Percentiles rank a stretch among this genome's conserved stretches.
phyloP scores from a whole-genome alignment of 2,329 filamentous ascomycete species.

The Fusarium sp. region DNA sequence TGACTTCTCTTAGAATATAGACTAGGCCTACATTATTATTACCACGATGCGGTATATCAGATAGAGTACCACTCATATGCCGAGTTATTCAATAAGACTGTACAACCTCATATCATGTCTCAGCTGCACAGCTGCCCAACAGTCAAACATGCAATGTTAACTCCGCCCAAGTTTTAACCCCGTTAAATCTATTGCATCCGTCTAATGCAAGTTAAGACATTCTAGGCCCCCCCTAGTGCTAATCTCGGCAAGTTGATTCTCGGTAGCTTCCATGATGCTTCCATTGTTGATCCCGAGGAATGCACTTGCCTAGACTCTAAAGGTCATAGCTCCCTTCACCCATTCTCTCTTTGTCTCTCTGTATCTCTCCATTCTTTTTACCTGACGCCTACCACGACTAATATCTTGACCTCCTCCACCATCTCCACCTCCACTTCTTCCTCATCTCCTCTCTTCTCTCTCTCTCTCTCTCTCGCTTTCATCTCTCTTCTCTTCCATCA shows the following conservation, averaged over 20 bases:
- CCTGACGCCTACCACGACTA: neutral
- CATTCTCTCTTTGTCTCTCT: neutral
- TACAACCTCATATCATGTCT: neutral
- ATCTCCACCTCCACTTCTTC: slow-evolving; percentile 5
- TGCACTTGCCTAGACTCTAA: slow-evolving; percentile 9
- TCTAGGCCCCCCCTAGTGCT: neutral
- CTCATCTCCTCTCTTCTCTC: slow-evolving; percentile 1
- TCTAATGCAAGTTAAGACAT: neutral
- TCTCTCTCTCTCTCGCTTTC: neutral
- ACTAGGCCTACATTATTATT: neutral
- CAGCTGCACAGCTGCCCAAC: neutral
- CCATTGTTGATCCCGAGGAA: slow-evolving; percentile 22
- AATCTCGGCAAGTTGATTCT: slow-evolving; percentile 32
- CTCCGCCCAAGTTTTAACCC: slow-evolving; percentile 2
- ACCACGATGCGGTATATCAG: neutral
- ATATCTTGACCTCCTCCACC: too few relatives aligned
- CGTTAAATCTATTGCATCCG: neutral
- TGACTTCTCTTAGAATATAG: neutral
- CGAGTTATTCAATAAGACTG: neutral
- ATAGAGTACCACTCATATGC: too few relatives aligned
- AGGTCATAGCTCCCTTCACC: slow-evolving; percentile 23
- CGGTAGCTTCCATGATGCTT: slow-evolving; percentile 28
- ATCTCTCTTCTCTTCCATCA: neutral
- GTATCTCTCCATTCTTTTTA: slow-evolving; percentile 11
- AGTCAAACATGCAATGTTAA: slow-evolving; percentile 3